Percentiles rank a stretch among this genome's conserved stretches.
Conservation (phyloP, 2,329 filamentous ascomycete genomes). For the Xylaria sp. region DNA sequence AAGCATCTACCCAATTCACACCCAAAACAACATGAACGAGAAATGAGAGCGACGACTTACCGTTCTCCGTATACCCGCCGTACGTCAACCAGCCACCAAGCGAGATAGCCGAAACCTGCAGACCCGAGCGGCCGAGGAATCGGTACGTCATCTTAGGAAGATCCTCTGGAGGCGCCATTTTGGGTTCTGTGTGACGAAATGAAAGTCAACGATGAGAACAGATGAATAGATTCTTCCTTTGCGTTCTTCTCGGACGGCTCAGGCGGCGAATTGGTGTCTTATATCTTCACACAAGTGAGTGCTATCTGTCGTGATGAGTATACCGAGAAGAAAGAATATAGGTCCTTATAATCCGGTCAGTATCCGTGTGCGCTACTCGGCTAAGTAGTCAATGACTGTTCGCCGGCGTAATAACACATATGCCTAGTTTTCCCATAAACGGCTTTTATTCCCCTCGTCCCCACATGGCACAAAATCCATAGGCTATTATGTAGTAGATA, state of each 20-base stretch:
- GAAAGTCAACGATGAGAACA: neutral
- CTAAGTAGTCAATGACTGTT: neutral
- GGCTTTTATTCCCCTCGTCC: neutral
- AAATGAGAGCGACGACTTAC: constrained; percentile 53
- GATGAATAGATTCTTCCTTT: neutral
- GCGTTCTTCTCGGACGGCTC: neutral
- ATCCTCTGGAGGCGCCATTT: constrained; percentile 39
- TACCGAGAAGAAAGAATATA: neutral
- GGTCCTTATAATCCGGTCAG: neutral
- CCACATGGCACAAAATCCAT: neutral
- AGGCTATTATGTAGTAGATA: no score
- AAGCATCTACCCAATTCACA: neutral
- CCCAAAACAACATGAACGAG: neutral
- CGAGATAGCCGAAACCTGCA: constrained; percentile 79
- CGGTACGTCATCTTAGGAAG: constrained; percentile 41
- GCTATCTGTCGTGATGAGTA: neutral
- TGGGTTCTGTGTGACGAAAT: neutral
- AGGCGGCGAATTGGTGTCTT: neutral
- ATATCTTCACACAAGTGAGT: neutral
- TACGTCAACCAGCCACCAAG: constrained; percentile 80
- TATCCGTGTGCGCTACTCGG: neutral
- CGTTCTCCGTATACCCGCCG: constrained; percentile 76
- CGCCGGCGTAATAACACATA: neutral
- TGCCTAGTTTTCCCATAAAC: neutral
- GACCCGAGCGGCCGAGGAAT: constrained; percentile 69